Base-by-base conservation (phyloP, 1,284 basidiomycete genomes). In the Leccinum pachyderme region DNA sequence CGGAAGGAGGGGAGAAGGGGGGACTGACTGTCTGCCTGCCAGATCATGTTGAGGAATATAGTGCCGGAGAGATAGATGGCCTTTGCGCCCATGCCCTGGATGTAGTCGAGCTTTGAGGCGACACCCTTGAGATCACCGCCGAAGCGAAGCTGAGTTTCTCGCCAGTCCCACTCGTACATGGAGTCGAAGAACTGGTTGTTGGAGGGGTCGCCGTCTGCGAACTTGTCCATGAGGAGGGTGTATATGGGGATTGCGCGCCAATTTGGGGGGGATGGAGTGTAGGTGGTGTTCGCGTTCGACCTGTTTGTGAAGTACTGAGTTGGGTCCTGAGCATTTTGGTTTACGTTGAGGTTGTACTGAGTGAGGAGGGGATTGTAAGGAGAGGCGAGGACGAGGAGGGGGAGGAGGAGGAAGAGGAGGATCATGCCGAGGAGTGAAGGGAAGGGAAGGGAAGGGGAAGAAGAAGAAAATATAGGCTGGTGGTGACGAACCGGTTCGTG, bases 31-130 rank as follows among this genome's bases (percentile, higher is more conserved):
- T 96, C 93, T 15, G 93, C 89, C 71, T 94, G 89, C 93, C 93
- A 96, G 18, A 93, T 76, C 93, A 95, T 94, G 79, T 96, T 95
- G 60, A 95, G 59, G 72, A 93, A 96, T 49, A 87, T 85, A 0
- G 93, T 96, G 53, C 93, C 93, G 28, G 93, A 92, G 66, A 95
- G 88, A 74, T 92, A 95, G 65, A 96, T 85, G 50, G 85, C 80
- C 62, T 79, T 78, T 64, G 93, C 77, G 59, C 93, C 93, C 90
- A 95, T 94, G 58, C 89, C 89, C 56, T 91, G 79, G 15, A 96
- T 77, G 70, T 96, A 96, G 74, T 95, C 93, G 59, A 96, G 77
- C 58, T 81, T 85, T 44, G 82, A 72, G 52, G 81, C 74, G 59
- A 95, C 75, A 56, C 93, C 93, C 54, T 81, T 82, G 61, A 93